A percentile compares a stretch with the other conserved stretches of the same genome.
Evolutionary conservation across 306 rosid genomes (phyloP).

Genomic region (Glycine latifolia): DNA sequence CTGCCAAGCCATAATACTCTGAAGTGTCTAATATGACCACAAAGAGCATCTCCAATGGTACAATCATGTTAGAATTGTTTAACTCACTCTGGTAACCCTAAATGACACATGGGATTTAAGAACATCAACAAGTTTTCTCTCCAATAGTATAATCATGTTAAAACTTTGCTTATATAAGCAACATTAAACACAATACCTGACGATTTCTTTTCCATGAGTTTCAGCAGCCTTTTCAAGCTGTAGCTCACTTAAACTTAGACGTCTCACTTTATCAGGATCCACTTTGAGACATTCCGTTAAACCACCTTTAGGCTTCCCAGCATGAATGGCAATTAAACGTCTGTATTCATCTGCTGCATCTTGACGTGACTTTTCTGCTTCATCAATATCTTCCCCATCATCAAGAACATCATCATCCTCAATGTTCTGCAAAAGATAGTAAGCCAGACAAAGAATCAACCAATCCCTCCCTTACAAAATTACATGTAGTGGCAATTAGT

Average conservation of each 20-base stretch:
- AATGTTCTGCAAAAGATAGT: slow-evolving; percentile 51
- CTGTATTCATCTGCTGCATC: slow-evolving; percentile 69
- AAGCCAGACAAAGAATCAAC: slow-evolving; percentile 43
- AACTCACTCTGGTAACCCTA: too few relatives aligned
- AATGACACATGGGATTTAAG: too few relatives aligned
- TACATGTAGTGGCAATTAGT: slow-evolving; percentile 18
- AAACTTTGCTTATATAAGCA: too few relatives aligned
- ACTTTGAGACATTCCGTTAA: slow-evolving; percentile 76
- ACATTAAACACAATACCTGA: slow-evolving; percentile 63
- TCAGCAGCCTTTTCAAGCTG: slow-evolving; percentile 79
- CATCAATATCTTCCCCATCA: slow-evolving; percentile 63
- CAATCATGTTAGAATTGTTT: too few relatives aligned
- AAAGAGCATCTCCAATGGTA: too few relatives aligned
- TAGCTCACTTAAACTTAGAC: slow-evolving; percentile 94
- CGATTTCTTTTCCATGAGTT: slow-evolving; percentile 77
- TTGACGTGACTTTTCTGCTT: slow-evolving; percentile 53
- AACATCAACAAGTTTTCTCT: too few relatives aligned
- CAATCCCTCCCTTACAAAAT: slow-evolving; percentile 28
- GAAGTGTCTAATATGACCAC: slow-evolving; percentile 9
- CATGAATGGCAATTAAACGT: slow-evolving; percentile 92
- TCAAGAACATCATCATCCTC: slow-evolving; percentile 55
- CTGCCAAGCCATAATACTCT: slow-evolving; percentile 19
- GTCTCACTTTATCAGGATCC: slow-evolving; percentile 88
- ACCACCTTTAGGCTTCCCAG: slow-evolving; percentile 99
- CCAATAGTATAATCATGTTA: too few relatives aligned